phyloP scores from a whole-genome alignment of 176 grass and related monocot species.

The Rhynchospora tenuis region DNA sequence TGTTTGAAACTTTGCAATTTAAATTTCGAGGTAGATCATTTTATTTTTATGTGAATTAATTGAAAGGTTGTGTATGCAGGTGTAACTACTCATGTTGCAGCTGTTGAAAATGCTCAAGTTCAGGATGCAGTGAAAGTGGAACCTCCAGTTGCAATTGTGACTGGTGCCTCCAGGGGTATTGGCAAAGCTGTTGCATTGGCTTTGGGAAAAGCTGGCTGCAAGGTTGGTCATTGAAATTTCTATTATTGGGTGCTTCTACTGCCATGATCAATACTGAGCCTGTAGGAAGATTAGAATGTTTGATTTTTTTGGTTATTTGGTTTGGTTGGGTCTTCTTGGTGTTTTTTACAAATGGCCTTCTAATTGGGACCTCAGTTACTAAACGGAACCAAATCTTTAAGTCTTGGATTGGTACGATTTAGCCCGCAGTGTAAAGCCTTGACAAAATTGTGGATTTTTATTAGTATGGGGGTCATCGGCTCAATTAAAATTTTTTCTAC shows the following conservation, averaged over 20 bases:
- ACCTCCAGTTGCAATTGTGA: constrained; percentile 81
- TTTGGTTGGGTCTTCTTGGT: not conserved
- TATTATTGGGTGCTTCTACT: not conserved
- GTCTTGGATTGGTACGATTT: not conserved
- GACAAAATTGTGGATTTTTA: too few species aligned
- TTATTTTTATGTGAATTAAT: not conserved
- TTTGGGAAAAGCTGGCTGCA: constrained; percentile 87
- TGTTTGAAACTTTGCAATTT: not conserved
- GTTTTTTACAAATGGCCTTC: not conserved
- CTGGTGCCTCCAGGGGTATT: constrained; percentile 94
- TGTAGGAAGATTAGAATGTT: not conserved
- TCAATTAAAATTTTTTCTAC: too few species aligned
- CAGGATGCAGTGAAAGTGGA: constrained; percentile 46
- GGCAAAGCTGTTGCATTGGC: constrained; percentile 70
- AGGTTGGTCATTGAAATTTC: constrained; percentile 36
- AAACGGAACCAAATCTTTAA: not conserved
- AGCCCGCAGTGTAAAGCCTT: not conserved
- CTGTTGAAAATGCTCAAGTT: constrained; percentile 41
- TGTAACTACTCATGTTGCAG: constrained; percentile 56
- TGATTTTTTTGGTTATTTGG: not conserved
- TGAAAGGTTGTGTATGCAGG: constrained; percentile 39
- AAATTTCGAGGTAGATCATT: not conserved
- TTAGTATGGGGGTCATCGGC: too few species aligned
- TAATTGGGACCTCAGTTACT: not conserved
- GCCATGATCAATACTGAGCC: not conserved